Base-by-base conservation (phyloP, 495 filamentous ascomycete species). In the Aspergillus campestris region DNA sequence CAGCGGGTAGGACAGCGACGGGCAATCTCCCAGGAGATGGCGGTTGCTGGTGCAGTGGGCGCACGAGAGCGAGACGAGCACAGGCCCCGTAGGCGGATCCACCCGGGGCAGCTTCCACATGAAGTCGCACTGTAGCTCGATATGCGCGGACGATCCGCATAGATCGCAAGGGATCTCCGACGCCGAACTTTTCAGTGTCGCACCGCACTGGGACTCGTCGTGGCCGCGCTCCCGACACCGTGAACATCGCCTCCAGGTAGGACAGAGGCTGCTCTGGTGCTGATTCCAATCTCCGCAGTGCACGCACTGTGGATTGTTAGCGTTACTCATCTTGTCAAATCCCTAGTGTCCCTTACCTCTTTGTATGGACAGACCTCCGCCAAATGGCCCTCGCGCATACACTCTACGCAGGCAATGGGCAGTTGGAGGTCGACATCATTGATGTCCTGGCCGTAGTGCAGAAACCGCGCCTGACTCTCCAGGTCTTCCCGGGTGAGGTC, bases 401-500 rank as follows among this genome's bases (percentile, higher is more conserved):
- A 78, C 43, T 72, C 70, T 15, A 58, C 60, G 34, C 62, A 78
- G 37, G 64, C 61, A 49, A 83, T 57, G 71, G 85, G 86, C 70
- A 79, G 41, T 71, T 84, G 61, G 62, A 79, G 64, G 65, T 89
- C 60, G 69, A 79, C 57, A 32, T 86, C 51, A 53, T 87, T 47
- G 66, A 82, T 56, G 60, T 81, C 56, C 61, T 74, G 57, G 72
- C 79, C 51, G 73, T 84, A 62, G 69, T 69, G 69, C n/a, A 75
- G 55, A 34, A 51, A 59, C 37, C 52, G 58, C 8, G 68, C 53
- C 48, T 74, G 69, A 2, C 55, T 48, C 37, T 69, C 60, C 44
- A 74, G 57, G 40, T 78, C 72, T 24, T 65, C 49, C 13, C 60
- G 47, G 33, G 56, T 47, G 28, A 78, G 55, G 47, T 78, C 73